Base-by-base conservation (phyloP, 139 green algal genomes). In the Choricystis sp. region DNA sequence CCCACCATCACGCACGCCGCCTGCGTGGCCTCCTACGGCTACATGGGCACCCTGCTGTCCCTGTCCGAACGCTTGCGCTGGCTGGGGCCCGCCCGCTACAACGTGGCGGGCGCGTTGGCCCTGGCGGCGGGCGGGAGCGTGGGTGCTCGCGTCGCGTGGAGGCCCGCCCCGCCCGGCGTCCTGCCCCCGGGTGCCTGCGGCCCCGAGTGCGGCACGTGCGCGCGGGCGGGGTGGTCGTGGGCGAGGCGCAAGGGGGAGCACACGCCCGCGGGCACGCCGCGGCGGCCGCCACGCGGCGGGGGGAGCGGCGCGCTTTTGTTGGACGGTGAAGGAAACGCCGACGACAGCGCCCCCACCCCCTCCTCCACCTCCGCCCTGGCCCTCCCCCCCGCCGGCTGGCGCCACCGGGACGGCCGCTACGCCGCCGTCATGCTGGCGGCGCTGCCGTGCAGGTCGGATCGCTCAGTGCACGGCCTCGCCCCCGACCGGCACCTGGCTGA, bases 11-110 rank as follows among this genome's bases (percentile, higher is more conserved):
- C 66, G 26, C 78, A 72, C 57, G 66, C 71, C 1, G 70, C 26
- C 57, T 81, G 76, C 66, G 73, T 83, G 31, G 76, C 69, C 0
- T 60, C 62, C 20, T 64, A 64, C 55, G 86, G 86, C 20, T 95
- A 94, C 78, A 79, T 95, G 66, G 88, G 83, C 2, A 85, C 94
- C 61, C 81, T 95, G 3, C 84, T 91, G 73, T 26, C 56, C 4
- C 24, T 63, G 3, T 85, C 74, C 48, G 85, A 95, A 70, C 49
- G 29, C 25, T 68, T 84, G 63, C 71, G 87, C 2, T 85, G 62
- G 64, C 64, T 94, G 72, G 86, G 86, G 0, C 85, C 86, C 0
- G 14, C 61, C 20, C 75, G 78, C 28, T 84, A 84, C 69, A 69
- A 73, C 65, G 28, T 83, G 2, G 64, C 78, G 2, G 78, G 78